Conservation (phyloP, 1,139 yeast species). For the Hanseniaspora uvarum region DNA sequence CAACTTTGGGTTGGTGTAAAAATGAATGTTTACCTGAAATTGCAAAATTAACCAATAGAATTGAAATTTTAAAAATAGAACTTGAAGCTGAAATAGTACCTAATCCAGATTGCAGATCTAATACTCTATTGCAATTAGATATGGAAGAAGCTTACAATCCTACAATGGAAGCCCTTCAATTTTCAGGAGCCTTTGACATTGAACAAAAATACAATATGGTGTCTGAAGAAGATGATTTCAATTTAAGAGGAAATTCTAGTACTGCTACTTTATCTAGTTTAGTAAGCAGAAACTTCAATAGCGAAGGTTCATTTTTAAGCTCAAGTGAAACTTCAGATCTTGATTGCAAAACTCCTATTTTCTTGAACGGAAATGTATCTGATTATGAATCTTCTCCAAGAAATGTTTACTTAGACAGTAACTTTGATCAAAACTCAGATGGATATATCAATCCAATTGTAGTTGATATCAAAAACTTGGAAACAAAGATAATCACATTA, state of each 20-base stretch:
- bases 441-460: neutral
- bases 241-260: constrained; percentile 21
- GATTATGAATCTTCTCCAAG: neutral
- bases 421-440: neutral
- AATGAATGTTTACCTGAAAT: constrained; percentile 18
- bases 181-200: constrained; percentile 32
- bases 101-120: constrained; percentile 13
- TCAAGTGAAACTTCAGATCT: constrained; percentile 9
- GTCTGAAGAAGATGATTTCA: constrained; percentile 29
- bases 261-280: neutral
- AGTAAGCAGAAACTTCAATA: neutral
- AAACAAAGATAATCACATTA: constrained; percentile 2
- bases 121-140: constrained; percentile 18
- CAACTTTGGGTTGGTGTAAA: constrained; percentile 46
- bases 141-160: constrained; percentile 28
- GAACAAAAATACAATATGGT: neutral
- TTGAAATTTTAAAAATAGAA: constrained; percentile 19
- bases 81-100: constrained; percentile 15
- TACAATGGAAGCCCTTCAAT: constrained; percentile 33
- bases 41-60: constrained; percentile 12
- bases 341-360: constrained; percentile 7
- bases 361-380: neutral
- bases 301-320: neutral
- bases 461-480: constrained; percentile 4
- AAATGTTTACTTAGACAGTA: neutral